Evolutionary conservation across 495 filamentous ascomycete species (phyloP).

Genomic region (Penicillium turbatum): DNA sequence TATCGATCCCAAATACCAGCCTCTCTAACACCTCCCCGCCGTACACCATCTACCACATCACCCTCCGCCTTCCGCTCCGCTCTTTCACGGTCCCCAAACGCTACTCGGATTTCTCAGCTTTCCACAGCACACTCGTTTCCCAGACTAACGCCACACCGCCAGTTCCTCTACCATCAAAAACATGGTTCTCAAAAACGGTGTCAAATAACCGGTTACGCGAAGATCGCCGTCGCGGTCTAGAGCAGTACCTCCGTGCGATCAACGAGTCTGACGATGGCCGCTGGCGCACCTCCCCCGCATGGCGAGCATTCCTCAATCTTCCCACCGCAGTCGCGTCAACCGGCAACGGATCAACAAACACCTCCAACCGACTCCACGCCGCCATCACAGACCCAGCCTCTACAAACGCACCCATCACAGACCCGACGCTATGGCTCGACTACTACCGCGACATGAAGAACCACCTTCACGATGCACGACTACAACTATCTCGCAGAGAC

Average conservation of each 20-base stretch:
- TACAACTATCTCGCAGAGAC: conserved; percentile 71
- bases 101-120: conserved; percentile 83
- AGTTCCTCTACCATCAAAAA: conserved; percentile 68
- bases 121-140: conserved; percentile 65
- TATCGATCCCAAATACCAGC: conserved; percentile 75
- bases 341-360: conserved; percentile 36
- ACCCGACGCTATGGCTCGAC: conserved; percentile 85
- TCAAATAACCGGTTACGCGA: conserved; percentile 74
- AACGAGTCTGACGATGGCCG: conserved; percentile 68
- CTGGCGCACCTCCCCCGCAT: conserved; percentile 81
- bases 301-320: conserved; percentile 83
- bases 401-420: conserved; percentile 51
- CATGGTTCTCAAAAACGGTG: conserved; percentile 80
- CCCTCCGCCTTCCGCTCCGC: conserved; percentile 78
- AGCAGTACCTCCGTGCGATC: conserved; percentile 77
- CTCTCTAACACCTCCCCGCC: conserved; percentile 61
- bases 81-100: conserved; percentile 86
- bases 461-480: conserved; percentile 74
- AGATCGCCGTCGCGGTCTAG: conserved; percentile 68
- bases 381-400: conserved; percentile 44
- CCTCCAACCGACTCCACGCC: conserved; percentile 37
- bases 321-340: conserved; percentile 52
- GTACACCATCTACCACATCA: conserved; percentile 90
- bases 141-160: conserved; percentile 61
- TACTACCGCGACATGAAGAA: conserved; percentile 76